phyloP scores from a whole-genome alignment of 768 basidiomycete species.

The Psilocybe tampanensis region DNA sequence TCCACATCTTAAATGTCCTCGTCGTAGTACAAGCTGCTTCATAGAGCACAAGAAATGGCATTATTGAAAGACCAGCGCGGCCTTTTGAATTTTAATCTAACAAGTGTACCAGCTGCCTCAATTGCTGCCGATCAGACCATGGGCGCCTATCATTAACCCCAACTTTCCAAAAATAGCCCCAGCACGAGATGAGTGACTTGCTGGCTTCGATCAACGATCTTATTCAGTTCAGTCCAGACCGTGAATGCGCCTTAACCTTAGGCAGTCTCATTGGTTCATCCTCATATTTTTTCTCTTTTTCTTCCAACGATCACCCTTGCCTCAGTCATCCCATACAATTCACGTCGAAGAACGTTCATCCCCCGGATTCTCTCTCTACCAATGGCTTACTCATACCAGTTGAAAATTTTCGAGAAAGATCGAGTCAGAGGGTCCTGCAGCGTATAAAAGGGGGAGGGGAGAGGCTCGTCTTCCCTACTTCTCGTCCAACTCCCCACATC shows the following conservation, averaged over 20 bases:
- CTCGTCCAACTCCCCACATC: neutral
- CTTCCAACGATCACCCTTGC: neutral
- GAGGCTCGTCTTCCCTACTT: neutral
- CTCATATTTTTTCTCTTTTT: neutral
- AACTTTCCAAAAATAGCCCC: neutral
- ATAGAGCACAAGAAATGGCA: too few species aligned
- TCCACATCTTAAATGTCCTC: too few species aligned
- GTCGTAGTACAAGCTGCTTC: too few species aligned
- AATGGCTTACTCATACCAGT: neutral
- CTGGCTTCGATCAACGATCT: neutral
- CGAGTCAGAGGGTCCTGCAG: neutral
- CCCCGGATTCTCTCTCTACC: neutral
- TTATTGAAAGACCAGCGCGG: too few species aligned
- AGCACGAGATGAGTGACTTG: neutral
- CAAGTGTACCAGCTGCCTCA: too few species aligned
- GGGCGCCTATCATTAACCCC: neutral
- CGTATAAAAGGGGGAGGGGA: neutral
- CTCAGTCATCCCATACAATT: neutral
- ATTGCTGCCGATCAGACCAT: neutral
- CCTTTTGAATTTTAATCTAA: too few species aligned
- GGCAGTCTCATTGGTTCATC: neutral
- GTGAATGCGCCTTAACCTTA: neutral
- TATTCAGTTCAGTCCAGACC: neutral
- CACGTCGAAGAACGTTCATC: too few species aligned
- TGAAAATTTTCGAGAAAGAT: neutral